Evolutionary conservation across 78 protist species (phyloP).

Genomic region (Neovahlkampfia damariscottae): DNA sequence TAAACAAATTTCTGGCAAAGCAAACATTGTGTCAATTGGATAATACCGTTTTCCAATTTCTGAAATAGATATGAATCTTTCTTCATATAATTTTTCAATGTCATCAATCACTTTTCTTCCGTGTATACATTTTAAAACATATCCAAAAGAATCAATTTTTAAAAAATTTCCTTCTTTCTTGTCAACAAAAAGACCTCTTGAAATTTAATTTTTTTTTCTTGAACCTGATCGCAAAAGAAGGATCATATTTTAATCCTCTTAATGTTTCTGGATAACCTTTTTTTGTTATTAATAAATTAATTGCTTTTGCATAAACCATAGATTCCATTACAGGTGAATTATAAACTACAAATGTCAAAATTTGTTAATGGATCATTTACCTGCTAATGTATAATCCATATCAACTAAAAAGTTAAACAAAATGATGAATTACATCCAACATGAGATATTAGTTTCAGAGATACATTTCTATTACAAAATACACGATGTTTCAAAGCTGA

Average conservation of each 20-base stretch:
- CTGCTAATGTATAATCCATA: no score
- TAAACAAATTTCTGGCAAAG: background rate
- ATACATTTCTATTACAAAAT: no score
- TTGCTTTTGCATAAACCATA: background rate
- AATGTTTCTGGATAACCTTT: background rate
- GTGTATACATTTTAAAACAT: background rate
- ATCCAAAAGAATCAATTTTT: background rate
- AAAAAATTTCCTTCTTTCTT: background rate
- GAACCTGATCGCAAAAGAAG: background rate
- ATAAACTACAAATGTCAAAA: constrained; percentile 1
- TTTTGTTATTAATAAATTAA: no score
- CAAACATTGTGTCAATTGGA: background rate
- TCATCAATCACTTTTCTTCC: background rate
- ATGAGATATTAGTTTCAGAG: no score
- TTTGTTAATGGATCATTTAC: no score
- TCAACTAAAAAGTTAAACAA: no score
- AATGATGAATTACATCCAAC: no score
- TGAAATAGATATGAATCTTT: background rate
- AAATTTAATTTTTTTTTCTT: no score
- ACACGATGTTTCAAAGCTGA: no score
- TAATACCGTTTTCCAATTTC: constrained; percentile 7
- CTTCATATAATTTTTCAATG: background rate
- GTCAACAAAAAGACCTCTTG: background rate
- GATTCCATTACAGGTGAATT: background rate
- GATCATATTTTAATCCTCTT: background rate